phyloP scores from a whole-genome alignment of 768 basidiomycete genomes.

The Cubamyces lactineus region DNA sequence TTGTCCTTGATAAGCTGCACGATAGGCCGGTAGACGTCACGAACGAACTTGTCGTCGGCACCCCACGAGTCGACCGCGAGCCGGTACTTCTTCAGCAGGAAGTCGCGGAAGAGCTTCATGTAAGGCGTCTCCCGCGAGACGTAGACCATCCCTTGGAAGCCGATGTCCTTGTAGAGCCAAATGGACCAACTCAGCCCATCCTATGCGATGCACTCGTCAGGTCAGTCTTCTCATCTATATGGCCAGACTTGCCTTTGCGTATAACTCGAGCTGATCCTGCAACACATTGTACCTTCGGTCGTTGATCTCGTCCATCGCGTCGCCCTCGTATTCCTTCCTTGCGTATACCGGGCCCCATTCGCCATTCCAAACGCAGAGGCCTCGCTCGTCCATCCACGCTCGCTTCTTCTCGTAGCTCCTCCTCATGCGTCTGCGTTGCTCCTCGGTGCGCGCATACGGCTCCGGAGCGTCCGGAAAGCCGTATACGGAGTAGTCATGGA shows the following conservation, averaged over 20 bases:
- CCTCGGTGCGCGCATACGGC: slow-evolving; percentile 54
- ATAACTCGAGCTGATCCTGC: slow-evolving; percentile 74
- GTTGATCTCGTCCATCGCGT: slow-evolving; percentile 68
- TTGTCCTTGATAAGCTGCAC: slow-evolving; percentile 62
- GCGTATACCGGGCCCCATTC: slow-evolving; percentile 90
- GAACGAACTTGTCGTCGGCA: slow-evolving; percentile 60
- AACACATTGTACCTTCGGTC: slow-evolving; percentile 66
- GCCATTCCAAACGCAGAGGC: slow-evolving; percentile 77
- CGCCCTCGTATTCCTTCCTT: slow-evolving; percentile 53
- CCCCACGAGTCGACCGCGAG: slow-evolving; percentile 84
- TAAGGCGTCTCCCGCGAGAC: slow-evolving; percentile 70
- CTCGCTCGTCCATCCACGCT: slow-evolving; percentile 72
- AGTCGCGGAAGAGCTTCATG: slow-evolving; percentile 67
- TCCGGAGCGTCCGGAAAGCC: slow-evolving; percentile 70
- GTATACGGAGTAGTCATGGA: slow-evolving; percentile 78
- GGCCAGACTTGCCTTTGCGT: slow-evolving; percentile 50
- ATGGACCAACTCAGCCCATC: slow-evolving; percentile 75
- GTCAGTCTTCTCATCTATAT: not conserved
- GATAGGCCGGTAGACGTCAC: slow-evolving; percentile 65
- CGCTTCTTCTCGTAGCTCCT: slow-evolving; percentile 75
- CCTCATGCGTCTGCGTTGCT: slow-evolving; percentile 55
- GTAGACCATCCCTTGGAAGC: slow-evolving; percentile 86
- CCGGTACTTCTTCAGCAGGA: slow-evolving; percentile 78
- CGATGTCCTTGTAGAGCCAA: slow-evolving; percentile 88
- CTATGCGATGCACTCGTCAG: slow-evolving; percentile 12